A percentile compares a stretch with the other conserved stretches of the same genome.
Conservation (phyloP, 2,329 filamentous ascomycete genomes). For the Microthyrium microscopicum region DNA sequence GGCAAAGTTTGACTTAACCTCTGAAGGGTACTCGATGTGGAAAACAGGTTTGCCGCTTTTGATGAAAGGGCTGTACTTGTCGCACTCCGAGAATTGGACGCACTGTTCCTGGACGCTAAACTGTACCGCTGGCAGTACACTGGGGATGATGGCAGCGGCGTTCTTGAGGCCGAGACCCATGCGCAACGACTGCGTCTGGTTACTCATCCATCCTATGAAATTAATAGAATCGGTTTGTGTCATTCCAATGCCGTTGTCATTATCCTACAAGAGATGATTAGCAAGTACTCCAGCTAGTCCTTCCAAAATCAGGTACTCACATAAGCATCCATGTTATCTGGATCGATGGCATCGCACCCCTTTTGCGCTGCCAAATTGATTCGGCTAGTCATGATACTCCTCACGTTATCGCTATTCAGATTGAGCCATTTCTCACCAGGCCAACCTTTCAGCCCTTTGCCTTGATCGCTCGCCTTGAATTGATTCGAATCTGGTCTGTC, state of each 20-base stretch:
- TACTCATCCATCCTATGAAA: slow-evolving; percentile 44
- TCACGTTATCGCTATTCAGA: slow-evolving; percentile 39
- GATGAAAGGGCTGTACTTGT: slow-evolving; percentile 40
- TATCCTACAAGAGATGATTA: slow-evolving; percentile 25
- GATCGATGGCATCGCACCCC: slow-evolving; percentile 52
- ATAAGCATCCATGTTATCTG: slow-evolving; percentile 55
- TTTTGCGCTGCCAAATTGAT: slow-evolving; percentile 43
- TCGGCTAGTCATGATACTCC: slow-evolving; percentile 45
- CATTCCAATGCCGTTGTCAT: slow-evolving; percentile 45
- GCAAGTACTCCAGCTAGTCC: slow-evolving; percentile 2
- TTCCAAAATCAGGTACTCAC: slow-evolving; percentile 23
- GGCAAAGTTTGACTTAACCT: slow-evolving; percentile 12
- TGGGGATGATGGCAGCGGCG: slow-evolving; percentile 39
- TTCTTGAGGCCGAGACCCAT: slow-evolving; percentile 55
- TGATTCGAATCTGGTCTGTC: slow-evolving; percentile 40
- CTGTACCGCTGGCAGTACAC: slow-evolving; percentile 35
- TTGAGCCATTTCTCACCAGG: slow-evolving; percentile 51
- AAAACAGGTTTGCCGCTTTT: slow-evolving; percentile 50
- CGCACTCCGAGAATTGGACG: slow-evolving; percentile 42
- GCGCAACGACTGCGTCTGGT: slow-evolving; percentile 34
- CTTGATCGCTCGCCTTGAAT: slow-evolving; percentile 40
- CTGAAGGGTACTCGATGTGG: slow-evolving; percentile 52
- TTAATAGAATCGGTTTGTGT: slow-evolving; percentile 39
- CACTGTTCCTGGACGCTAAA: slow-evolving; percentile 60
- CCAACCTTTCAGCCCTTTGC: slow-evolving; percentile 45